Evolutionary conservation across 2,329 filamentous ascomycete species (phyloP), one percentile per base, ranked within the genome.

Genomic region (Clarireedia hainanense): DNA sequence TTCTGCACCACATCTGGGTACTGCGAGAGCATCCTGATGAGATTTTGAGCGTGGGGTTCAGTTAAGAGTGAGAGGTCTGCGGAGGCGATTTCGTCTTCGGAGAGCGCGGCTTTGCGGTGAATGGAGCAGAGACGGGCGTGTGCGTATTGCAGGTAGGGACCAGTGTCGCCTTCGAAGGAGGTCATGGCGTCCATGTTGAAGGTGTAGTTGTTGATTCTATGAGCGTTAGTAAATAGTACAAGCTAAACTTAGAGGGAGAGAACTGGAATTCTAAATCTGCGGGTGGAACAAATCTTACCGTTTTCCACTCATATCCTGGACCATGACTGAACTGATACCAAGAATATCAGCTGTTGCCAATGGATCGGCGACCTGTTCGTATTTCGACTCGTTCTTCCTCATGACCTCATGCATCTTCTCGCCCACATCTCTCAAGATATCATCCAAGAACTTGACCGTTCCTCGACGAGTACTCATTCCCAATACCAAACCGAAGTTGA

Each of bases 321-420:
- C 90, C 91, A 97, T 97, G 68, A 97, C 92, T 68, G 88, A 87
- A 61, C 88, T 91, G 69, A 97, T 96, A 61, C 92, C 94, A 3
- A 97, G 80, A 10, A 82, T 89, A 74, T 97, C 94, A 59, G 94
- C 91, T 9, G 85, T 88, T 54, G 82, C 80, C 54, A 83, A 84
- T 0, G 92, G 92, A 70, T 97, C 78, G 67, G 86, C 88, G 20
- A 99, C 86, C 72, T 96, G 91, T 56, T 83, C 75, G 73, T 97
- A 99, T 77, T 99, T 99, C 68, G 80, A 78, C 65, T 88, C 80
- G 71, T 97, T 97, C 75, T 86, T 87, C 72, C 77, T 83, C 94
- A 99, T 99, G 51, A 95, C 89, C 59, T 96, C 89, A 77, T 97
- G 92, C 94, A 99, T 99, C 74, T 91, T 89, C 55, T 96, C 92